Conservation (phyloP, 139 green algal genomes). For the Micractinium conductrix region DNA sequence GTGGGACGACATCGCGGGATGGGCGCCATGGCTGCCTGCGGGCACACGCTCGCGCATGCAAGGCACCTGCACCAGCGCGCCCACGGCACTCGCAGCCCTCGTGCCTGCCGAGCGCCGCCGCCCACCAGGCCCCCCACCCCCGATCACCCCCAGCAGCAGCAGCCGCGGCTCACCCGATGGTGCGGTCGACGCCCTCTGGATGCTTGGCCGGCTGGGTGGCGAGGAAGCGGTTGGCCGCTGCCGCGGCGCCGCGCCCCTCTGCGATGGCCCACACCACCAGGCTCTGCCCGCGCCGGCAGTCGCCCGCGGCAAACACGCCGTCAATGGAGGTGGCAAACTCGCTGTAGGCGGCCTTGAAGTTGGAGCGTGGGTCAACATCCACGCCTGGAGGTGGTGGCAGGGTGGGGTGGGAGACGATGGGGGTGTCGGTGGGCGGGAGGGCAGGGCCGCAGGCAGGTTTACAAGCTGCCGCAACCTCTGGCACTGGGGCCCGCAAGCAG, state of each 20-base stretch:
- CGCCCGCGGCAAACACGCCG: conserved; percentile 95
- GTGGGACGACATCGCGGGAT: too few relatives aligned
- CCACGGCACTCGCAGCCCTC: too few relatives aligned
- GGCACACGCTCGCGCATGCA: too few relatives aligned
- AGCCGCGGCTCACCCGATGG: conserved; percentile 15
- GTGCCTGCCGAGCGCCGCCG: too few relatives aligned
- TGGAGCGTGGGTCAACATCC: conserved; percentile 85
- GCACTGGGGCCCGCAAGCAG: not conserved
- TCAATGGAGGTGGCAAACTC: conserved; percentile 88
- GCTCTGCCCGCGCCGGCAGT: conserved; percentile 93
- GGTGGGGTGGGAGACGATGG: not conserved
- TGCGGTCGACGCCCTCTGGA: conserved; percentile 17
- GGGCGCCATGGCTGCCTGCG: too few relatives aligned
- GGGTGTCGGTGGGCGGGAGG: not conserved
- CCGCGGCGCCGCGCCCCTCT: conserved; percentile 88
- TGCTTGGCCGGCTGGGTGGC: conserved; percentile 28
- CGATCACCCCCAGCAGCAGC: too few relatives aligned
- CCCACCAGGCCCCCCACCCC: too few relatives aligned
- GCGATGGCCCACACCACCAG: conserved; percentile 95
- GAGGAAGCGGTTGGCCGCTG: conserved; percentile 75
- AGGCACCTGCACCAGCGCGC: too few relatives aligned
- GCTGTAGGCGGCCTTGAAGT: conserved; percentile 96
- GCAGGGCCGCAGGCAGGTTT: not conserved
- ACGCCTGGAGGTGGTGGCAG: conserved; percentile 44
- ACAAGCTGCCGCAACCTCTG: too few relatives aligned